Conservation (phyloP, 1,284 basidiomycete genomes). For the Sphaerobolus stellatus region DNA sequence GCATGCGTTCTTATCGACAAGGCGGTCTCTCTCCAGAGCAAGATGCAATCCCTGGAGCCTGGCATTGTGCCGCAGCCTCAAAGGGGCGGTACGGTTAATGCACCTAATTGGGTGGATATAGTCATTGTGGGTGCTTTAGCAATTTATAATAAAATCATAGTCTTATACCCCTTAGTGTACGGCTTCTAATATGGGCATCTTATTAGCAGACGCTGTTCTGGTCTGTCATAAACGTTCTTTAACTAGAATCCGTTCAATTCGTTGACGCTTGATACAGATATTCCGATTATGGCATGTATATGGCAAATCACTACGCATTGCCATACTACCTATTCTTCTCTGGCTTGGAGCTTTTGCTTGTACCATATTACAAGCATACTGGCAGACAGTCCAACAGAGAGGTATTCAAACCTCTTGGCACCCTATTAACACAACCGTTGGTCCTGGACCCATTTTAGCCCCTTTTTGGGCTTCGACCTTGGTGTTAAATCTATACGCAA, state of each 20-base stretch:
- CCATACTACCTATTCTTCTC: neutral
- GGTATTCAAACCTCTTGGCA: neutral
- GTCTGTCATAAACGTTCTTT: neutral
- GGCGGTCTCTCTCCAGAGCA: neutral
- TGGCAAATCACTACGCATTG: neutral
- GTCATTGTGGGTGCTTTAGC: too few relatives aligned
- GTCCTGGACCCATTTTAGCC: neutral
- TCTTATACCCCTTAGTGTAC: neutral
- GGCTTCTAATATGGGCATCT: neutral
- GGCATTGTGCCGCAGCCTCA: neutral
- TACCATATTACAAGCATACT: neutral
- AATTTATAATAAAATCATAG: too few relatives aligned
- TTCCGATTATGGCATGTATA: neutral
- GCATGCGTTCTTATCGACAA: neutral
- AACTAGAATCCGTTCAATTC: neutral
- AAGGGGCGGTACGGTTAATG: too few relatives aligned
- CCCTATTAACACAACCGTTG: neutral
- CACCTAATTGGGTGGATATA: too few relatives aligned
- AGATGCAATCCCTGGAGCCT: neutral
- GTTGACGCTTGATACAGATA: too few relatives aligned
- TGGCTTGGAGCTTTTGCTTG: neutral
- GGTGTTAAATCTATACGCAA: neutral
- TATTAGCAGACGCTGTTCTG: neutral
- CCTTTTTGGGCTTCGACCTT: constrained; percentile 1
- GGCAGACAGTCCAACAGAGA: neutral